phyloP scores from a whole-genome alignment of 352 stramenopile species.

The Phytophthora cactorum region DNA sequence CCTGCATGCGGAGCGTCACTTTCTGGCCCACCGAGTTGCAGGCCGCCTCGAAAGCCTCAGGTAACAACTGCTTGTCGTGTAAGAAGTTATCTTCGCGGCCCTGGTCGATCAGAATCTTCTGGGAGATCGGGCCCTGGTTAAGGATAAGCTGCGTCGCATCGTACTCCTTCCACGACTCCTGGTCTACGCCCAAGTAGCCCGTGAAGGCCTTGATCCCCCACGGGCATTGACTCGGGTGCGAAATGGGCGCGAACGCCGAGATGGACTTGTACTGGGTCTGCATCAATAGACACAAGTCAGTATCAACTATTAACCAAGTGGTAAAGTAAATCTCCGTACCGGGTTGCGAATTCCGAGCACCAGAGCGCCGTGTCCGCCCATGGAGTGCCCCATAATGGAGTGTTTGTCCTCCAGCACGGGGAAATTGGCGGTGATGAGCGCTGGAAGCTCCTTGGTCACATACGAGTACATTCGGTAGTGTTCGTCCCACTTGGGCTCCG shows the following conservation, averaged over 20 bases:
- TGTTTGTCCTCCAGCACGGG: constrained; percentile 79
- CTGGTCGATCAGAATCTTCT: constrained; percentile 91
- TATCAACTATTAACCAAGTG: not conserved
- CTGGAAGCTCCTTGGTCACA: constrained; percentile 95
- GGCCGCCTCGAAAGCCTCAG: constrained; percentile 88
- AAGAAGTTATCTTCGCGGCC: constrained; percentile 91
- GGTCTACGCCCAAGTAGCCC: constrained; percentile 94
- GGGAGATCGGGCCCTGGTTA: constrained; percentile 59
- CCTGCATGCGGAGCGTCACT: constrained; percentile 80
- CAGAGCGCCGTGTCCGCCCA: constrained; percentile 97
- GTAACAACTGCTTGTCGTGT: constrained; percentile 90
- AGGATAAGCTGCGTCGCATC: constrained; percentile 93
- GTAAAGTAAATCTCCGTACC: constrained; percentile 28
- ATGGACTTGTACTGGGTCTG: constrained; percentile 92
- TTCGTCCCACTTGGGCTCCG: constrained; percentile 89
- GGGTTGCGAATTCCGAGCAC: constrained; percentile 94
- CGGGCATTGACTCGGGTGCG: constrained; percentile 95
- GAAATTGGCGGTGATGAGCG: constrained; percentile 90
- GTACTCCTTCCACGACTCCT: constrained; percentile 87
- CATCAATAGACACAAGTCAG: constrained; percentile 14
- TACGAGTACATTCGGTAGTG: constrained; percentile 99
- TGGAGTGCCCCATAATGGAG: constrained; percentile 96
- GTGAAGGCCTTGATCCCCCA: constrained; percentile 99
- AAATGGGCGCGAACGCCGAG: constrained; percentile 97
- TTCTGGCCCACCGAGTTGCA: constrained; percentile 85